Evolutionary conservation across 1,284 basidiomycete genomes (phyloP).

Genomic region (Marasmius tenuissimus): DNA sequence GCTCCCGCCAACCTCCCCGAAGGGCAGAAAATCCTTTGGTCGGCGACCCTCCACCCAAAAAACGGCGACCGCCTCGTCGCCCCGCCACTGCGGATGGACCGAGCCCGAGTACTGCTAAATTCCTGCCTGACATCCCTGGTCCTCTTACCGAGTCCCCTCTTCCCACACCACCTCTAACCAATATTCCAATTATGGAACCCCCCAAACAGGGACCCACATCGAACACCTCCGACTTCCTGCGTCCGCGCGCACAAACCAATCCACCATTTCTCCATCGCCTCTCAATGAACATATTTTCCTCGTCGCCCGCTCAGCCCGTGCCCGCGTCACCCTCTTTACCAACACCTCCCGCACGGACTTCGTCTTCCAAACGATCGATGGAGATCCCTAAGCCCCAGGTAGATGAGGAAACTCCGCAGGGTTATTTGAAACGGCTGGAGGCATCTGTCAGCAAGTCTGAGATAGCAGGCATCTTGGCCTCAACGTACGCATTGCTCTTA

Average conservation of each 20-base stretch:
- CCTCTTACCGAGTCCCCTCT: constrained; percentile 18
- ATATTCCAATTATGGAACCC: neutral
- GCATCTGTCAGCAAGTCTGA: constrained; percentile 73
- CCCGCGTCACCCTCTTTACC: neutral
- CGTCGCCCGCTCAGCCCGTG: constrained; percentile 36
- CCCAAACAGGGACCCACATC: neutral
- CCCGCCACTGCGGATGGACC: constrained; percentile 33
- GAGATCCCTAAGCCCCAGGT: constrained; percentile 51
- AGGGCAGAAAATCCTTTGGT: neutral
- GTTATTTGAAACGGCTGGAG: constrained; percentile 66
- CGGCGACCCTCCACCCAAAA: constrained; percentile 6
- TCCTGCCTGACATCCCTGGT: constrained; percentile 13
- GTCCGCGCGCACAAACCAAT: constrained; percentile 66
- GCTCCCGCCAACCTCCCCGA: constrained; percentile 18
- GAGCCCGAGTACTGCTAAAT: neutral
- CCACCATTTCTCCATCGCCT: constrained; percentile 69
- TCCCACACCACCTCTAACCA: constrained; percentile 16
- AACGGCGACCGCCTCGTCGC: constrained; percentile 21
- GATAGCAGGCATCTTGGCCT: constrained; percentile 75
- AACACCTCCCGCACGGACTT: constrained; percentile 25
- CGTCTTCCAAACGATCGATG: constrained; percentile 37
- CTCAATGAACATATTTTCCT: constrained; percentile 66
- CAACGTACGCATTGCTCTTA: constrained; percentile 54
- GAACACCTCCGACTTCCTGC: constrained; percentile 18
- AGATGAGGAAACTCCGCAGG: constrained; percentile 67